Conservation (phyloP, 768 basidiomycete species). For the Saitozyma podzolica region DNA sequence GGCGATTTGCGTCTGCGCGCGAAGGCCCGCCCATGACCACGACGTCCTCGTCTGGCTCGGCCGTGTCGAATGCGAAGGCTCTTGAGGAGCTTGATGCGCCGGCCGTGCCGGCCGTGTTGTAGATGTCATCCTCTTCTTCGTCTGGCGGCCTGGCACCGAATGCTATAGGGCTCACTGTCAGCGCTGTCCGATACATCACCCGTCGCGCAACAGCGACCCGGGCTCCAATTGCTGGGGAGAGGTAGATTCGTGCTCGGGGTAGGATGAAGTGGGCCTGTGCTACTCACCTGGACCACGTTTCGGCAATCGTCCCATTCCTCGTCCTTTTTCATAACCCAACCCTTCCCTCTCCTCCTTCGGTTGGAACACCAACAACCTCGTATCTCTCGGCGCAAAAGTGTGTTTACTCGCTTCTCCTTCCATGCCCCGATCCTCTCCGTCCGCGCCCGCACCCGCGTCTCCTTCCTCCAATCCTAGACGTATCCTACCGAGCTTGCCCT, state of each 20-base stretch:
- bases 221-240: neutral
- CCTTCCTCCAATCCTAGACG: conserved; percentile 47
- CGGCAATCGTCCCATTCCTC: conserved; percentile 50
- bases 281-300: conserved; percentile 15
- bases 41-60: conserved; percentile 65
- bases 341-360: conserved; percentile 79
- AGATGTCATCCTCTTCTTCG: conserved; percentile 82
- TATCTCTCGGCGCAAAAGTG: conserved; percentile 80
- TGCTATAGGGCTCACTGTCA: too few species aligned
- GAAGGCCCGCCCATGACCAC: conserved; percentile 39
- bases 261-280: neutral
- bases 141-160: conserved; percentile 54
- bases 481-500: conserved; percentile 56
- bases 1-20: conserved; percentile 6
- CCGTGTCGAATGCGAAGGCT: conserved; percentile 54
- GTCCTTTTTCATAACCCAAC: conserved; percentile 69
- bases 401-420: conserved; percentile 65
- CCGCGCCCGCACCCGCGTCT: conserved; percentile 58
- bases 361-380: conserved; percentile 62
- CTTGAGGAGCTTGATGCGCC: conserved; percentile 10
- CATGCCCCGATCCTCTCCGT: conserved; percentile 26
- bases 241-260: neutral
- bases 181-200: too few species aligned
- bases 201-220: too few species aligned
- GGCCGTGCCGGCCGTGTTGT: conserved; percentile 12